phyloP scores from a whole-genome alignment of 1,284 basidiomycete genomes.

The Leccinum colubrinum region DNA sequence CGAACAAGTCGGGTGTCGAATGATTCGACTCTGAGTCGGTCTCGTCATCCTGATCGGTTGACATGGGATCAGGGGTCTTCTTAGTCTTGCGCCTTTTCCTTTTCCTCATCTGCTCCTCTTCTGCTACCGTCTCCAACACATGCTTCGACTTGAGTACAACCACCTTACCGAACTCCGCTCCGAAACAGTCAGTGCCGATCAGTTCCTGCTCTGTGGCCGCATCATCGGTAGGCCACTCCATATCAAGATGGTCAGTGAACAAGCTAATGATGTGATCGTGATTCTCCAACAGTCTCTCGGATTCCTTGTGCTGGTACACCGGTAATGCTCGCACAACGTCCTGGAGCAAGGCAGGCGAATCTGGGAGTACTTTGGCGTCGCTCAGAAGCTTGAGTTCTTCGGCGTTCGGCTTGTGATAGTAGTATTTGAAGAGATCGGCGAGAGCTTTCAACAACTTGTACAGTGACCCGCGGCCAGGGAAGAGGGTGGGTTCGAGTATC shows the following conservation, averaged over 20 bases:
- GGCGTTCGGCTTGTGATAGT: not conserved
- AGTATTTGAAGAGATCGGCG: not conserved
- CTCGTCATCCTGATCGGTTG: not conserved
- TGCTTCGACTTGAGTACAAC: not conserved
- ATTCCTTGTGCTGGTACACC: not conserved
- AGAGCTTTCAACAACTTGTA: not conserved
- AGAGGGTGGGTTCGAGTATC: not conserved
- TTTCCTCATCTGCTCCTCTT: not conserved
- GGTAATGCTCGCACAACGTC: not conserved
- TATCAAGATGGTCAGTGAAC: not conserved
- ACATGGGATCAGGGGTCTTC: not conserved
- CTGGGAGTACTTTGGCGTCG: too few relatives aligned
- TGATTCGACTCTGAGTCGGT: not conserved
- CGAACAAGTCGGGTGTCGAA: not conserved
- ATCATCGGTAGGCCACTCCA: not conserved
- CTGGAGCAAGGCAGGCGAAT: not conserved
- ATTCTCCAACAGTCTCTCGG: not conserved
- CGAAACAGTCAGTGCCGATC: not conserved
- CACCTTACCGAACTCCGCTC: not conserved
- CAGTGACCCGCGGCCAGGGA: not conserved
- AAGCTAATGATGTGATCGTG: not conserved
- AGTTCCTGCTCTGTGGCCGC: not conserved
- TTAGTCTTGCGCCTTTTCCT: not conserved
- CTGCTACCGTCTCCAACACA: not conserved
- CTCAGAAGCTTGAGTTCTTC: not conserved